A percentile compares a stretch with the other conserved stretches of the same genome.
phyloP scores from a whole-genome alignment of 2,329 filamentous ascomycete species.

The Aspergillus caelatus region DNA sequence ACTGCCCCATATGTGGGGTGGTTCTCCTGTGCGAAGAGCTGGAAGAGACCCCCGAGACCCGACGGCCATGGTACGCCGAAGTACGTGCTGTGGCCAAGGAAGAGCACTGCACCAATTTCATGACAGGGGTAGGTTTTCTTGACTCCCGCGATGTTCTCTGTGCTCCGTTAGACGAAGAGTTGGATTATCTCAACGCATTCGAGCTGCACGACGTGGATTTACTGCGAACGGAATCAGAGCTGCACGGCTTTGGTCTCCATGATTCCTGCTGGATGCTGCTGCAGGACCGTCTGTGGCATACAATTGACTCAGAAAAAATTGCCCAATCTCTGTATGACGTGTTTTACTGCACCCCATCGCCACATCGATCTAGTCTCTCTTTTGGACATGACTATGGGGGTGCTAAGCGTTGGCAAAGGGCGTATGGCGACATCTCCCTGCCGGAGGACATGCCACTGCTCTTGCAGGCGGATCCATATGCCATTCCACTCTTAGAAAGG shows the following conservation, averaged over 20 bases:
- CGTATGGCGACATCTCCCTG: neutral
- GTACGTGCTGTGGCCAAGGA: neutral
- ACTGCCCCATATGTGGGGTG: neutral
- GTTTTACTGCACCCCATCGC: slow-evolving; percentile 14
- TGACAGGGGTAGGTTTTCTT: neutral
- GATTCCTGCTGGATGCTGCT: slow-evolving; percentile 21
- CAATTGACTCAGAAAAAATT: neutral
- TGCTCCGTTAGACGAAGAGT: neutral
- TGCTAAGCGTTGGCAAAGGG: slow-evolving; percentile 5
- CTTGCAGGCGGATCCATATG: slow-evolving; percentile 14
- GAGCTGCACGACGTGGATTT: neutral
- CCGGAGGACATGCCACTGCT: neutral
- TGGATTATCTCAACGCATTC: neutral
- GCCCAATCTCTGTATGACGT: slow-evolving; percentile 12
- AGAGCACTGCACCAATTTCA: neutral
- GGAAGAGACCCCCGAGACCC: neutral
- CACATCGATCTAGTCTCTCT: slow-evolving; percentile 7
- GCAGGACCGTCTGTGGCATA: slow-evolving; percentile 4
- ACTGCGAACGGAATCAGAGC: neutral
- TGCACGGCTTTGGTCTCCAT: slow-evolving; percentile 15
- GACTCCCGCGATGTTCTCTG: neutral
- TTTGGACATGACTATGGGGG: slow-evolving; percentile 21
- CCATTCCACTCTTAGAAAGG: neutral
- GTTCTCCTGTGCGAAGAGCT: neutral
- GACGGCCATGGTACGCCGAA: slow-evolving; percentile 2